A percentile compares a stretch with the other conserved stretches of the same genome.
These are phyloP conservation scores for Cercis canadensis DNA, from an alignment of 306 rosid genomes.

Conservation along the genomic window DNA sequence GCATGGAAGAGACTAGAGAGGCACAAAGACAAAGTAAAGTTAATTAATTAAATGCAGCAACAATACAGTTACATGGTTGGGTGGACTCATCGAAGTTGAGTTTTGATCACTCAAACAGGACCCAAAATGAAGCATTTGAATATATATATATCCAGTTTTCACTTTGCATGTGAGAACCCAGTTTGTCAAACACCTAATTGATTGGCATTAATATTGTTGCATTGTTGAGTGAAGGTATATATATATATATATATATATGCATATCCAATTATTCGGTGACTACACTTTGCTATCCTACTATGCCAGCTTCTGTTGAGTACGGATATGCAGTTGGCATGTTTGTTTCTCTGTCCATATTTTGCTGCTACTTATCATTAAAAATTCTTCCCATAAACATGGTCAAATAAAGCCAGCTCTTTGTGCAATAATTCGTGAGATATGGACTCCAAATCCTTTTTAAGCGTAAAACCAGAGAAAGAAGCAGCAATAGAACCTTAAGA, in stretches of 20 bases:
- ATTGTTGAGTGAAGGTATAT: too few relatives aligned
- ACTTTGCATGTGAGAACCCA: too few relatives aligned
- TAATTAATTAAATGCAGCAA: slow-evolving; percentile 31
- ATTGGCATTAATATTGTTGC: slow-evolving; percentile 21
- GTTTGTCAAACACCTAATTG: too few relatives aligned
- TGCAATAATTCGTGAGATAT: too few relatives aligned
- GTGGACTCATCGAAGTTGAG: slow-evolving; percentile 26
- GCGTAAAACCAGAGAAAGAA: too few relatives aligned
- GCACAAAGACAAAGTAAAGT: background rate
- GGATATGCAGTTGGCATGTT: slow-evolving; percentile 4
- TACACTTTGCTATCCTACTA: background rate
- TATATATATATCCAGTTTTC: background rate
- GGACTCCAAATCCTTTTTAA: too few relatives aligned
- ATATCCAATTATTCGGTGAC: slow-evolving; percentile 30
- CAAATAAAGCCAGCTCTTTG: too few relatives aligned
- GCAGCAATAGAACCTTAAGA: too few relatives aligned
- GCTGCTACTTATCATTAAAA: background rate
- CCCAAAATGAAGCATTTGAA: too few relatives aligned
- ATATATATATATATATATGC: too few relatives aligned
- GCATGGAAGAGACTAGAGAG: background rate
- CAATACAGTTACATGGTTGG: slow-evolving; percentile 37
- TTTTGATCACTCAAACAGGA: background rate
- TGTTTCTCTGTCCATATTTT: slow-evolving; percentile 1
- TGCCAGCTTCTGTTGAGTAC: background rate
- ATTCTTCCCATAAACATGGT: too few relatives aligned